Evolutionary conservation across 441 rosid genomes (phyloP).

Genomic region (Mallotus repandus): DNA sequence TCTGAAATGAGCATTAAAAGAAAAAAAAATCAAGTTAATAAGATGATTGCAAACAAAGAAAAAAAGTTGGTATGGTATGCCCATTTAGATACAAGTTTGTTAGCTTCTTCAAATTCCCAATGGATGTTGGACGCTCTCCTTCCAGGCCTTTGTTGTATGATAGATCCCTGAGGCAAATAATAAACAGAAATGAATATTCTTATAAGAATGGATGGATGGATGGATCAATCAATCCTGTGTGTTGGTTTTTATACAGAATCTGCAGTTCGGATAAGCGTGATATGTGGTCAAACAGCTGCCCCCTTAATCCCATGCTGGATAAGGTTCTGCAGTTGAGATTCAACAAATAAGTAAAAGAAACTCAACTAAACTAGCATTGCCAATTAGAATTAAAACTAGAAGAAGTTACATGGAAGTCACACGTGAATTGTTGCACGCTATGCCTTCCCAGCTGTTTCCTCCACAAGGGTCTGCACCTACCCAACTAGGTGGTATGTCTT

Average conservation of each 20-base stretch:
- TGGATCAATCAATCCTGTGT: too few relatives aligned
- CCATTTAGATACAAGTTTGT: constrained; percentile 39
- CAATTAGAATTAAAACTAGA: too few relatives aligned
- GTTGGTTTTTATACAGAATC: constrained; percentile 41
- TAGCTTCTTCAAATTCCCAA: constrained; percentile 64
- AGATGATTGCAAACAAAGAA: too few relatives aligned
- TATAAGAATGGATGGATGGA: background rate
- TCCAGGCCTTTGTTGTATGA: constrained; percentile 55
- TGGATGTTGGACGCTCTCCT: constrained; percentile 62
- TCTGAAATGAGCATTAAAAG: constrained; percentile 37
- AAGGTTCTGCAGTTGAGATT: constrained; percentile 48
- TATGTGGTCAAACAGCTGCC: constrained; percentile 55
- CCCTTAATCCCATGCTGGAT: constrained; percentile 51
- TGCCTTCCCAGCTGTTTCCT: constrained; percentile 59
- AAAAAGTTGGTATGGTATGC: too few relatives aligned
- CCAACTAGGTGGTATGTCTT: constrained; percentile 64
- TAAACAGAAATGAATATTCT: constrained; percentile 9
- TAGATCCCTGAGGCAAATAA: constrained; percentile 56
- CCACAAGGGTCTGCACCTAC: constrained; percentile 74
- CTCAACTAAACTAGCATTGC: too few relatives aligned
- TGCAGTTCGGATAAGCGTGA: constrained; percentile 49
- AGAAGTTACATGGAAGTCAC: constrained; percentile 53
- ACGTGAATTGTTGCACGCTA: constrained; percentile 48
- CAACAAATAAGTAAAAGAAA: too few relatives aligned
- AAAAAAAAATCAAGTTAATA: too few relatives aligned